Conservation (phyloP, 257 asterid genomes). For the Avicennia marina region DNA sequence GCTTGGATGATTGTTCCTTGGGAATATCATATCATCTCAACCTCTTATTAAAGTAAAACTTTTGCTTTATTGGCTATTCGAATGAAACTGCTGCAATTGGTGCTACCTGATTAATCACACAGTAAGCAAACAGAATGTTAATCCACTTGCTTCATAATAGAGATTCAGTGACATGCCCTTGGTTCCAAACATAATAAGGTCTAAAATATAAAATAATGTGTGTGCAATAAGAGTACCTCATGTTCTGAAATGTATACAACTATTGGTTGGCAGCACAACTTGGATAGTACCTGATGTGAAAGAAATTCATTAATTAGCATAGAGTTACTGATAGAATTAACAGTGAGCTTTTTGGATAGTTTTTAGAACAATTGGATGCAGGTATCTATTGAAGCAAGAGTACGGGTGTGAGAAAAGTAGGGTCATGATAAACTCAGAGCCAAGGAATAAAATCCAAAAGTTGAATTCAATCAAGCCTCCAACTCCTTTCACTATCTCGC, state of each 20-base stretch:
- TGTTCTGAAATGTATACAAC: conserved; percentile 81
- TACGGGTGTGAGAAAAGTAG: background rate
- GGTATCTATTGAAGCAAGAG: background rate
- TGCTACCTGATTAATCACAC: too few relatives aligned
- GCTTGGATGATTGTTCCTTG: too few relatives aligned
- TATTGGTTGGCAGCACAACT: conserved; percentile 83
- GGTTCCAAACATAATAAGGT: background rate
- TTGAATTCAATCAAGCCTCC: background rate
- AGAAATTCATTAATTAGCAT: conserved; percentile 8
- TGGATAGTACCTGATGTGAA: conserved; percentile 67
- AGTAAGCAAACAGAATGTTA: too few relatives aligned
- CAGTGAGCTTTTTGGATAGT: background rate
- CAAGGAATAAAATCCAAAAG: background rate
- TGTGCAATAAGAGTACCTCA: conserved; percentile 56
- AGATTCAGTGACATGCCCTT: background rate
- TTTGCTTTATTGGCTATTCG: too few relatives aligned
- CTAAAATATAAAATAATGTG: background rate
- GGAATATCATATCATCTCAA: too few relatives aligned
- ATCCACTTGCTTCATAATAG: too few relatives aligned
- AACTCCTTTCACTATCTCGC: background rate
- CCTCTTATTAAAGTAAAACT: too few relatives aligned
- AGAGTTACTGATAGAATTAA: background rate
- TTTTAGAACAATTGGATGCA: background rate
- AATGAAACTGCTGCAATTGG: too few relatives aligned
- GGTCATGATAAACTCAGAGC: background rate